Percentiles rank a stretch among this genome's conserved stretches.
phyloP scores from a whole-genome alignment of 73 alveolate genomes.

The Paramecium octaurelia region DNA sequence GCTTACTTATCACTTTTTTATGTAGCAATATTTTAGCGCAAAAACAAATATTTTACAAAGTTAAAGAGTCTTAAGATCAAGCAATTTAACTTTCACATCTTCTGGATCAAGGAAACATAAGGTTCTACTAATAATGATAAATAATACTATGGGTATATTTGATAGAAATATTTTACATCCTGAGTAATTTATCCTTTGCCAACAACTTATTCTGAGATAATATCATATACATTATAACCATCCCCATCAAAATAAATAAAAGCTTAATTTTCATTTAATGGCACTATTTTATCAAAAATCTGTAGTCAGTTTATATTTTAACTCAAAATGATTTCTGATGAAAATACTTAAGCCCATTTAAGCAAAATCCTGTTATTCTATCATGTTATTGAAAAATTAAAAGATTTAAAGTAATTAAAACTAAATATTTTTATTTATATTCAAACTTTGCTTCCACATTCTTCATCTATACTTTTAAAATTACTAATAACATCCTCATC shows the following conservation, averaged over 20 bases:
- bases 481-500: conserved; percentile 51
- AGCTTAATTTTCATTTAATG: not conserved
- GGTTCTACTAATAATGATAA: not conserved
- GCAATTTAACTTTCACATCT: not conserved
- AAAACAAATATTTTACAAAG: not conserved
- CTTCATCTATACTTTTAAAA: not conserved
- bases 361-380: not conserved
- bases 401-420: not conserved
- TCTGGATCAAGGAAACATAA: not conserved
- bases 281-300: not conserved
- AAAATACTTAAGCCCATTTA: no score
- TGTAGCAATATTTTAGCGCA: not conserved
- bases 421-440: not conserved
- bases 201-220: not conserved
- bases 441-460: not conserved
- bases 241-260: not conserved
- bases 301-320: not conserved
- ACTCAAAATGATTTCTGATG: not conserved
- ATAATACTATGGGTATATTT: not conserved
- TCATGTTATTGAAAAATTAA: not conserved
- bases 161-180: not conserved
- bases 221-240: not conserved
- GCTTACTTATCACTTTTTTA: not conserved
- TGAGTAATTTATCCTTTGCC: not conserved
- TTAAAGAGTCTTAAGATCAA: not conserved